phyloP scores from a whole-genome alignment of 169 alveolate species.

The Eimeria acervulina region DNA sequence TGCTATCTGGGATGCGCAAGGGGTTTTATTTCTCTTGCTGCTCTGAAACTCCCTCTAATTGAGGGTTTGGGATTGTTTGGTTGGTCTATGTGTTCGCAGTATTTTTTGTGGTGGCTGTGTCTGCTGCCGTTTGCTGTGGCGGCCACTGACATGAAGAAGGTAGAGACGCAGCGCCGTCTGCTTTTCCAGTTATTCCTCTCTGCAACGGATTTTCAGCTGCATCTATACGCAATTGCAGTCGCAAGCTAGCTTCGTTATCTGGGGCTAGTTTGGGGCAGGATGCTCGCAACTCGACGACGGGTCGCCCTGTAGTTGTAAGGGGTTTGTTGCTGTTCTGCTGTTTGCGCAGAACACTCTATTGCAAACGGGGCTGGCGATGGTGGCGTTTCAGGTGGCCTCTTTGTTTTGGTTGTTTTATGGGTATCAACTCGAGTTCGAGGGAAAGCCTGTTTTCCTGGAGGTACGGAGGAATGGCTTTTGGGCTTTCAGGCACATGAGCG shows the following conservation, averaged over 20 bases:
- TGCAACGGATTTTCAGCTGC: neutral
- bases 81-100: slow-evolving; percentile 72
- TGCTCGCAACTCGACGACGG: neutral
- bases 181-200: neutral
- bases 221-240: neutral
- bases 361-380: slow-evolving; percentile 56
- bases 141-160: slow-evolving; percentile 74
- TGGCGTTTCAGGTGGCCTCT: slow-evolving; percentile 35
- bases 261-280: neutral
- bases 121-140: slow-evolving; percentile 84
- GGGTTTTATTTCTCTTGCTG: neutral
- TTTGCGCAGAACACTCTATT: slow-evolving; percentile 50
- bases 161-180: neutral
- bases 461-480: neutral
- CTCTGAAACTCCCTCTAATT: neutral
- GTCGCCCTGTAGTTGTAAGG: neutral
- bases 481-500: neutral
- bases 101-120: slow-evolving; percentile 84
- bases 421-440: slow-evolving; percentile 74
- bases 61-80: neutral
- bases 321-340: neutral
- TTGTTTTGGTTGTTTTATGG: slow-evolving; percentile 68
- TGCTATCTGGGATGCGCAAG: neutral
- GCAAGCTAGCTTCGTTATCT: neutral
- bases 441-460: slow-evolving; percentile 61